Evolutionary conservation across 306 rosid species (phyloP).

Genomic region (Pyrus betulifolia): DNA sequence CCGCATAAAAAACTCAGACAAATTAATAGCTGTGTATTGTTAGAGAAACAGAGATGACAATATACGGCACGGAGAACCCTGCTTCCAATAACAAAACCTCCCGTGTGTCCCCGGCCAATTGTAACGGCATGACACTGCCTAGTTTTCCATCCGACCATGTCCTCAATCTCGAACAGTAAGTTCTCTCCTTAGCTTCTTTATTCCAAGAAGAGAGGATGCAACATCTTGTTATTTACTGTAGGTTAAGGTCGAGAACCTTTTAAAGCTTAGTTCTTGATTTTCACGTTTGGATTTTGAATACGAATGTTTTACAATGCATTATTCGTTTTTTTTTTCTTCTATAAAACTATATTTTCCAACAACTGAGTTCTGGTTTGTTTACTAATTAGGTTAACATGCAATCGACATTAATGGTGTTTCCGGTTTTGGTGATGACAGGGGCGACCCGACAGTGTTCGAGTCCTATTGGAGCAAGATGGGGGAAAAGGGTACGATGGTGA

Average conservation of each 20-base stretch:
- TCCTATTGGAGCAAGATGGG: slow-evolving; percentile 47
- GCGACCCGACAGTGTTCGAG: slow-evolving; percentile 46
- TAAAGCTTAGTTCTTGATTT: no score
- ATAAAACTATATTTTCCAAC: background rate
- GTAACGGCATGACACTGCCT: background rate
- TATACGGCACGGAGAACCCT: slow-evolving; percentile 19
- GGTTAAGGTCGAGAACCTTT: background rate
- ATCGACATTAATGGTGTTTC: background rate
- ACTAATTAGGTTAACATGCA: background rate
- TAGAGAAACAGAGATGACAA: background rate
- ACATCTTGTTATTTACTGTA: background rate
- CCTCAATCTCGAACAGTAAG: slow-evolving; percentile 48
- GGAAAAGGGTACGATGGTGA: slow-evolving; percentile 51
- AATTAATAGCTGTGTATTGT: background rate
- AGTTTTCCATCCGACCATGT: background rate
- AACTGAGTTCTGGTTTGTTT: background rate
- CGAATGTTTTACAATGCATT: no score
- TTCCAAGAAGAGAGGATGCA: background rate
- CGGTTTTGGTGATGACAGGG: slow-evolving; percentile 29
- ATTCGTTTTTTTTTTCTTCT: no score
- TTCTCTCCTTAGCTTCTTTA: background rate
- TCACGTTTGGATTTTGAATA: no score
- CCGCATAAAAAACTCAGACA: background rate
- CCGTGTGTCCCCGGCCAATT: slow-evolving; percentile 1
- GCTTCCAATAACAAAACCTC: slow-evolving; percentile 6